A percentile compares a stretch with the other conserved stretches of the same genome.
These are phyloP conservation scores for Lactifluus echinatus DNA, from an alignment of 768 basidiomycete genomes.

Conservation along the genomic window DNA sequence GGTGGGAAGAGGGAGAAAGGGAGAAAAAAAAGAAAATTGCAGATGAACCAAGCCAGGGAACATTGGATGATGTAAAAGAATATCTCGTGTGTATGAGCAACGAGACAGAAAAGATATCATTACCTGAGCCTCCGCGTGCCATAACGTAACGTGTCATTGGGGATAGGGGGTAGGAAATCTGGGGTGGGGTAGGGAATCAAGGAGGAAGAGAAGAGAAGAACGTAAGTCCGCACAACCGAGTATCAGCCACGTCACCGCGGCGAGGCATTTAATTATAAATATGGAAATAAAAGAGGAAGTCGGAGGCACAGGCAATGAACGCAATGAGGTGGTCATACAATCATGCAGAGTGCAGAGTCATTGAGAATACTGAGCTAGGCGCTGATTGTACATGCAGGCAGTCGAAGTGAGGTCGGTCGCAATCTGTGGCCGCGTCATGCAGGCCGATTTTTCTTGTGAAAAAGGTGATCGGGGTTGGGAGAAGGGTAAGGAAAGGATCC, in stretches of 20 bases:
- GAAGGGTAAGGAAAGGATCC: neutral
- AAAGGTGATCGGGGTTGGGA: neutral
- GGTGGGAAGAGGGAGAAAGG: no score
- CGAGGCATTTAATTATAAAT: conserved; percentile 17
- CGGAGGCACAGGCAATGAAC: neutral
- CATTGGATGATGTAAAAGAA: neutral
- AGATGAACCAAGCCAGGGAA: neutral
- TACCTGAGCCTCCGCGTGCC: neutral
- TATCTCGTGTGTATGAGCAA: neutral
- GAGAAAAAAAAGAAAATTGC: neutral
- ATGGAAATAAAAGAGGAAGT: neutral
- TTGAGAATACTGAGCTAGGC: conserved; percentile 1
- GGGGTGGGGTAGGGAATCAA: neutral
- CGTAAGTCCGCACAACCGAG: conserved; percentile 9
- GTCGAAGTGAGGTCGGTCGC: neutral
- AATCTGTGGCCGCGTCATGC: conserved; percentile 3
- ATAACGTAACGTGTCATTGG: conserved; percentile 2
- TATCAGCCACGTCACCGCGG: conserved; percentile 13
- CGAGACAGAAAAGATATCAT: neutral
- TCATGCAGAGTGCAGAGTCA: conserved; percentile 14
- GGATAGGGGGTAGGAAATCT: neutral
- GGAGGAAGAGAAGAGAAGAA: neutral
- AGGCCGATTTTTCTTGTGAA: conserved; percentile 3
- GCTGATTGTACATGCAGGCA: conserved; percentile 8
- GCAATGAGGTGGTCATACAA: conserved; percentile 12